Base-by-base conservation (phyloP, 106 monocot species). In the Platanthera guangdongensis region DNA sequence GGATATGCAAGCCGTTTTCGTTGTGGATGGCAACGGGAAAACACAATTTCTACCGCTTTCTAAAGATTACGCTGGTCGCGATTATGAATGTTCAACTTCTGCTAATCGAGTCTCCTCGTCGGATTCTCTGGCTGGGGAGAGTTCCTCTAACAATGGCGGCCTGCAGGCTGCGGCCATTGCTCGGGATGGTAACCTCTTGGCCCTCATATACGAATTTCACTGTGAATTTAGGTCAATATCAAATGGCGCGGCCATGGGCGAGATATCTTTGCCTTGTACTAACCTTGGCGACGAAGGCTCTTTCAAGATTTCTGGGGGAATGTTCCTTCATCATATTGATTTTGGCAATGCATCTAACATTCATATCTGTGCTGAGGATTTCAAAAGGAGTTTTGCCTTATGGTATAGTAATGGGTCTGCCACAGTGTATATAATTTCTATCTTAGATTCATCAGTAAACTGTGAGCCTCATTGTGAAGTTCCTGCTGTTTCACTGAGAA, bases 361-460 rank as follows among this genome's bases (percentile, higher is more conserved):
- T 19, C 14, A 53, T 48, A 78, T 63, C 72, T 60, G 47, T 3
- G 69, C 9, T 15, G 78, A 81, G 80, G 78, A 47, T 47, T 51
- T 9, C 75, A 25, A 50, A 8, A 63, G 64, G 13, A 81, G 21
- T n/a, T 79, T 97, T 77, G 76, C 72, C 10, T 11, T 99, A 8
- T 99, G 97, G 87, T 82, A 72, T 79, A 80, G 54, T 51, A 81
- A 72, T 55, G 97, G 97, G 15, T 79, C 81, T 79, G 92, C 83
- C 22, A 45, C 85, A 16, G 57, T 88, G 21, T 99, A 85, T 77
- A 76, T 25, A 14, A 76, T 92, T 63, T 76, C 54, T 30, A 50
- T 12, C 68, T 76, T 60, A n/a, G 77, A 60, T 21, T 30, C 32
- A 78, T 45, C 9, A 8, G 85, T 85, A 28, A 52, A 72, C 30